Evolutionary conservation across 768 basidiomycete genomes (phyloP).

Genomic region (Suillus cothurnatus): DNA sequence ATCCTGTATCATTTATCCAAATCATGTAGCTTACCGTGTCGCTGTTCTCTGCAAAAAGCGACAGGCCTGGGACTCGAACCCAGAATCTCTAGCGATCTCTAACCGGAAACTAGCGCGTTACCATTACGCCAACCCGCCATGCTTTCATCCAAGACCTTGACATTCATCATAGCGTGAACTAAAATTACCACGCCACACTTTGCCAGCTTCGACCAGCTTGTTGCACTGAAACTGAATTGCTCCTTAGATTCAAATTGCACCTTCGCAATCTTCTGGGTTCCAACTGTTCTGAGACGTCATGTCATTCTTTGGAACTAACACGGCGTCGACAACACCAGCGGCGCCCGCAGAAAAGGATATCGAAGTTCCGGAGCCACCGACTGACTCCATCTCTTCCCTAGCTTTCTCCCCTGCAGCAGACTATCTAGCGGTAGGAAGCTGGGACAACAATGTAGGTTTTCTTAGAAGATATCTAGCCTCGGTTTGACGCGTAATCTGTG

Average conservation of each 20-base stretch:
- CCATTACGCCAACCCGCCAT: constrained; percentile 64
- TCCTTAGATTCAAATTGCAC: neutral
- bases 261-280: constrained; percentile 2
- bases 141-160: neutral
- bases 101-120: constrained; percentile 65
- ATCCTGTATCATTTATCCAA: neutral
- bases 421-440: constrained; percentile 89
- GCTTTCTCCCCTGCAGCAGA: constrained; percentile 85
- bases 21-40: neutral
- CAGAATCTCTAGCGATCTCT: constrained; percentile 55
- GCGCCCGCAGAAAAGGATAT: constrained; percentile 69
- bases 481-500: constrained; percentile 17
- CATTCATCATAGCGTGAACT: neutral
- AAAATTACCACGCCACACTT: constrained; percentile 19
- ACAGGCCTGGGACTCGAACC: constrained; percentile 67
- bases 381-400: constrained; percentile 85
- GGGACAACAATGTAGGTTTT: constrained; percentile 84
- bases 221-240: constrained; percentile 2
- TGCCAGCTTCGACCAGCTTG: neutral
- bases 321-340: constrained; percentile 38
- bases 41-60: no score
- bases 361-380: constrained; percentile 77
- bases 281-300: constrained; percentile 24
- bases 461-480: neutral
- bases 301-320: constrained; percentile 44